Evolutionary conservation across 441 rosid species (phyloP), one percentile per base, ranked within the genome.

Genomic region (Breynia disticha): DNA sequence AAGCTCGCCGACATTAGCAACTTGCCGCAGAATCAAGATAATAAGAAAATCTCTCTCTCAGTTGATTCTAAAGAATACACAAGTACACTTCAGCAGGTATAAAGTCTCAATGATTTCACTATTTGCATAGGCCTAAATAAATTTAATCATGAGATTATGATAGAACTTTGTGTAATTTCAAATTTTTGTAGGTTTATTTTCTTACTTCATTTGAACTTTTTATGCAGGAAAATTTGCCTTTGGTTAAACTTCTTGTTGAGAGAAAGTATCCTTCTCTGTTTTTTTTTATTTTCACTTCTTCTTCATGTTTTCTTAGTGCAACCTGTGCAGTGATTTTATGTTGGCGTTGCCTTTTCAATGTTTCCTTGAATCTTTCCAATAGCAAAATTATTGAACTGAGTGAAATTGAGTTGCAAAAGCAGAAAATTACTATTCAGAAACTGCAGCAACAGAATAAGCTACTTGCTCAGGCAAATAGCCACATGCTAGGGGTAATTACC

Each of bases 381-480:
- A 86, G 90, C 73, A 73, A 76, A 72, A 71, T 75, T 50, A 72
- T 83, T 16, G 84, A 87, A 62, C 28, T 72, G 60, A 72, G 74
- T 50, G 79, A 59, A 63, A 46, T 56, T 17, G 82, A 78, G 66
- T 67, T 86, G 32, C 77, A 79, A 61, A 78, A 81, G 46, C 52
- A 70, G 64, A 81, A 74, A 72, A 66, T 69, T 65, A 52, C 62
- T 60, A 65, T 70, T 52, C 88, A 73, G 69, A 76, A 76, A 61
- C 13, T 78, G 67, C 81, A 78, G 58, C 80, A 69, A 61, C 83
- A 79, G 73, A 86, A 86, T 65, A 54, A 60, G 59, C 71, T 69
- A 49, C 80, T 86, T 63, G 84, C 88, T 46, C 82, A 70, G 65
- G 56, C 72, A 49, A 79, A 86, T 71, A 73, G 72, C 61, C 84